These are phyloP conservation scores for Aspergillus egyptiacus DNA, from an alignment of 495 filamentous ascomycete genomes.

Conservation along the genomic window DNA sequence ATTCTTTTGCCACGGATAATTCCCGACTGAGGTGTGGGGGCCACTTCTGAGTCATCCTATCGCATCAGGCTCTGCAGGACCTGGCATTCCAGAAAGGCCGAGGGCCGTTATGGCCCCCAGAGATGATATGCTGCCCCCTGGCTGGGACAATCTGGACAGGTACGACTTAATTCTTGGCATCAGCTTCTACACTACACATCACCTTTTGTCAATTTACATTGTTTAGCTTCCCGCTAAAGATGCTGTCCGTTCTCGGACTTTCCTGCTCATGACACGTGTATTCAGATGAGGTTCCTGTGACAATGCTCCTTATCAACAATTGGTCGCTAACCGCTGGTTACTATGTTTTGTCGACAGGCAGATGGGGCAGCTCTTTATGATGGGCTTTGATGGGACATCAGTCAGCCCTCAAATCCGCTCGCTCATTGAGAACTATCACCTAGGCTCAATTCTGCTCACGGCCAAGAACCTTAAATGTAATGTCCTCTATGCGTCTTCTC, in stretches of 20 bases:
- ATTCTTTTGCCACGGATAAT: conserved; percentile 7
- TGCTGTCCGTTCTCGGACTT: background rate
- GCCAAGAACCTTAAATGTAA: conserved; percentile 90
- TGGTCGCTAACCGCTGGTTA: conserved; percentile 36
- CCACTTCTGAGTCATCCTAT: conserved; percentile 5
- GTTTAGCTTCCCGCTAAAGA: background rate
- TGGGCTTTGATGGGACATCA: conserved; percentile 89
- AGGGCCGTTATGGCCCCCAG: conserved; percentile 46
- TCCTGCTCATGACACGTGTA: background rate
- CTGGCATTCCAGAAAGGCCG: conserved; percentile 30
- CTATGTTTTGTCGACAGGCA: conserved; percentile 34
- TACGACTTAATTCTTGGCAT: conserved; percentile 27
- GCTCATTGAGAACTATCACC: conserved; percentile 77
- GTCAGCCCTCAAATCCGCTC: conserved; percentile 79
- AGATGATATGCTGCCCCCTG: conserved; percentile 45
- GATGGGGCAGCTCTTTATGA: conserved; percentile 90
- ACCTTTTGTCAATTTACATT: background rate
- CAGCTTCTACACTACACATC: background rate
- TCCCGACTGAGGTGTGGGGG: conserved; percentile 12
- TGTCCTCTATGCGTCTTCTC: too few relatives aligned
- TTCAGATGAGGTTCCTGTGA: background rate
- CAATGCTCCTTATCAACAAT: conserved; percentile 9
- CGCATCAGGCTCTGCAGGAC: conserved; percentile 6
- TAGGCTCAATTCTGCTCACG: conserved; percentile 77
- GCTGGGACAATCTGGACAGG: conserved; percentile 46